Percentiles rank a stretch among this genome's conserved stretches.
Evolutionary conservation across 2,329 filamentous ascomycete species (phyloP).

Genomic region (Talaromyces sp.): DNA sequence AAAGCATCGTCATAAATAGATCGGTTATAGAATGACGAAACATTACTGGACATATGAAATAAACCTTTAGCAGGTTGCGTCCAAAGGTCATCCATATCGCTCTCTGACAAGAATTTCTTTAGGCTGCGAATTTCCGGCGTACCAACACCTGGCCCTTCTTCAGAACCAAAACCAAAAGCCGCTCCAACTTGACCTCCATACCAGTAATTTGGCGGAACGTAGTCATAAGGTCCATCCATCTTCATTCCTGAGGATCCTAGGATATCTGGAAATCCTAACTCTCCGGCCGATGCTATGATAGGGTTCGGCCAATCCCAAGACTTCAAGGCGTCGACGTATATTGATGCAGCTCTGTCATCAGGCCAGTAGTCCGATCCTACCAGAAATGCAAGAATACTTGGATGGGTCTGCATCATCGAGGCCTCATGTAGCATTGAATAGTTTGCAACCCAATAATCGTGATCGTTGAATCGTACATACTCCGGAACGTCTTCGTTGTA

Average conservation of each 20-base stretch:
- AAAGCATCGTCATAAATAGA: slow-evolving; percentile 57
- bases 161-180: slow-evolving; percentile 62
- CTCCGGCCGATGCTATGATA: slow-evolving; percentile 56
- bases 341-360: slow-evolving; percentile 52
- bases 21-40: slow-evolving; percentile 55
- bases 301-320: slow-evolving; percentile 55
- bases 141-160: slow-evolving; percentile 60
- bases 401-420: slow-evolving; percentile 57
- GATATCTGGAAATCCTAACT: slow-evolving; percentile 50
- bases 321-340: slow-evolving; percentile 52
- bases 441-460: slow-evolving; percentile 55
- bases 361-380: slow-evolving; percentile 64
- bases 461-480: slow-evolving; percentile 48
- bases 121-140: slow-evolving; percentile 57
- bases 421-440: slow-evolving; percentile 59
- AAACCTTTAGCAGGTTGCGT: slow-evolving; percentile 49
- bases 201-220: slow-evolving; percentile 64
- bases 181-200: slow-evolving; percentile 53
- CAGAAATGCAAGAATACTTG: slow-evolving; percentile 56
- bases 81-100: slow-evolving; percentile 57
- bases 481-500: slow-evolving; percentile 55
- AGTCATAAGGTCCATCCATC: slow-evolving; percentile 65
- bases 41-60: slow-evolving; percentile 59
- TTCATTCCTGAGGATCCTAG: slow-evolving; percentile 60
- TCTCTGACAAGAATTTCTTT: slow-evolving; percentile 49